A percentile compares a stretch with the other conserved stretches of the same genome.
These are phyloP conservation scores for Pythium myriotylum DNA, from an alignment of 352 stramenopile genomes.

Conservation along the genomic window DNA sequence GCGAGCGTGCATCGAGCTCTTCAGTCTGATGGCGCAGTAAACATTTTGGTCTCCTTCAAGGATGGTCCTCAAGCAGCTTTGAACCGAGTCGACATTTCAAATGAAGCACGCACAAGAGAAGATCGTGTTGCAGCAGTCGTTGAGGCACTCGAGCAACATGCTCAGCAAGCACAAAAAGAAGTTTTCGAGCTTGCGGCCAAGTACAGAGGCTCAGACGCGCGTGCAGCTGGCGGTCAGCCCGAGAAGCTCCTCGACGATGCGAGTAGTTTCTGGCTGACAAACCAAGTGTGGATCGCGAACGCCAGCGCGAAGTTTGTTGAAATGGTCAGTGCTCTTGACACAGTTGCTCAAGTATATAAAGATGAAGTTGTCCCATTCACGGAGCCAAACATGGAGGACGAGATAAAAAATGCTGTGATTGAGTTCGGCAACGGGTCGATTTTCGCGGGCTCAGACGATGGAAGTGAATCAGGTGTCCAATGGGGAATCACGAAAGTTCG, in stretches of 20 bases:
- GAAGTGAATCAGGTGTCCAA: conserved; percentile 12
- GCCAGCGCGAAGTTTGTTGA: conserved; percentile 18
- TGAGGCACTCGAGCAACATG: conserved; percentile 21
- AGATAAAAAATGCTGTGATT: conserved; percentile 9
- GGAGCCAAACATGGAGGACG: conserved; percentile 11
- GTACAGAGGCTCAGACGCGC: conserved; percentile 8
- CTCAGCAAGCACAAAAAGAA: conserved; percentile 6
- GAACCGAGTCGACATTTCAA: conserved; percentile 7
- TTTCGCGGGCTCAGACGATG: conserved; percentile 1
- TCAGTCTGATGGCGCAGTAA: conserved; percentile 5
- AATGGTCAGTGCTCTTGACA: conserved; percentile 15
- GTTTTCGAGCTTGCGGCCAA: conserved; percentile 21
- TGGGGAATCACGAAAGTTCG: conserved; percentile 31
- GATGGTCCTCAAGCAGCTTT: conserved; percentile 13
- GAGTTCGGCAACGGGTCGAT: conserved; percentile 7
- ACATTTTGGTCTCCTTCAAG: conserved; percentile 32
- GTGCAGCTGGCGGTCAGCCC: not conserved
- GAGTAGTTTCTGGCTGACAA: conserved; percentile 29
- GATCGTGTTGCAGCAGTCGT: conserved; percentile 19
- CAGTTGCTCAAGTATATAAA: conserved; percentile 3
- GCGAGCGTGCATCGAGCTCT: conserved; percentile 26
- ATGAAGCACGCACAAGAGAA: conserved; percentile 7
- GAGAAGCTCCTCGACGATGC: conserved; percentile 14
- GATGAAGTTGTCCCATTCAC: conserved; percentile 19
- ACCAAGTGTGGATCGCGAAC: conserved; percentile 27